These are phyloP conservation scores for Zhuliangozyma blackwelliae DNA, from an alignment of 1,139 yeast genomes.

Conservation along the genomic window DNA sequence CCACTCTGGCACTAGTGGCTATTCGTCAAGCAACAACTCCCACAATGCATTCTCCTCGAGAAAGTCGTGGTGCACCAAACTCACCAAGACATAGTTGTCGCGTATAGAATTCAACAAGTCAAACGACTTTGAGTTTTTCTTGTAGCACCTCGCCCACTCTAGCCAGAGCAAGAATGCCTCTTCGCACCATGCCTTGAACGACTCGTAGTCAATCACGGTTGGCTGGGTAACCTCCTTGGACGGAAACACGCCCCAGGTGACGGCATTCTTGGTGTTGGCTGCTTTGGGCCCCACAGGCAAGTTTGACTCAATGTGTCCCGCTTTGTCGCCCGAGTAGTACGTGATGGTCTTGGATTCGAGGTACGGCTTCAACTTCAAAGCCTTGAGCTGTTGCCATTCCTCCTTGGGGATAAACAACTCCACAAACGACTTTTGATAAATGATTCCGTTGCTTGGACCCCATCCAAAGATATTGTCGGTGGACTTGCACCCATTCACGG, in stretches of 20 bases:
- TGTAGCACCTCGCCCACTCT: slow-evolving; percentile 87
- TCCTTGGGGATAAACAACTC: slow-evolving; percentile 78
- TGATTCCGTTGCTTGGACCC: slow-evolving; percentile 91
- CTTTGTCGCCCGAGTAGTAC: slow-evolving; percentile 66
- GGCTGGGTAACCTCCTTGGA: slow-evolving; percentile 83
- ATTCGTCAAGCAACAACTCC: slow-evolving; percentile 50
- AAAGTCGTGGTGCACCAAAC: slow-evolving; percentile 83
- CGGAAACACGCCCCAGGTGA: slow-evolving; percentile 96
- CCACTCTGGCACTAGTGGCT: slow-evolving; percentile 16
- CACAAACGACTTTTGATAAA: slow-evolving; percentile 87
- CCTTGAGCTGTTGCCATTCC: slow-evolving; percentile 63
- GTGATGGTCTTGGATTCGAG: slow-evolving; percentile 47
- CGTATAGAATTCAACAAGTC: slow-evolving; percentile 58
- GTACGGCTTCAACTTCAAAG: slow-evolving; percentile 46
- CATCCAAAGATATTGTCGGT: slow-evolving; percentile 90
- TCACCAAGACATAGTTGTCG: slow-evolving; percentile 67
- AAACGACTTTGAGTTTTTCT: slow-evolving; percentile 49
- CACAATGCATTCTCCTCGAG: slow-evolving; percentile 73
- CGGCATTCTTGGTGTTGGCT: slow-evolving; percentile 57
- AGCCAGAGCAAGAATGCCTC: slow-evolving; percentile 90
- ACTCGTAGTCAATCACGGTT: slow-evolving; percentile 81
- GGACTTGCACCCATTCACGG: slow-evolving; percentile 72
- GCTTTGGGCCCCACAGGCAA: slow-evolving; percentile 30
- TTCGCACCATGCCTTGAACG: slow-evolving; percentile 89
- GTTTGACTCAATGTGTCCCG: slow-evolving; percentile 58